Evolutionary conservation across 2,329 filamentous ascomycete genomes (phyloP).

Genomic region (Cercospora brassicicola): DNA sequence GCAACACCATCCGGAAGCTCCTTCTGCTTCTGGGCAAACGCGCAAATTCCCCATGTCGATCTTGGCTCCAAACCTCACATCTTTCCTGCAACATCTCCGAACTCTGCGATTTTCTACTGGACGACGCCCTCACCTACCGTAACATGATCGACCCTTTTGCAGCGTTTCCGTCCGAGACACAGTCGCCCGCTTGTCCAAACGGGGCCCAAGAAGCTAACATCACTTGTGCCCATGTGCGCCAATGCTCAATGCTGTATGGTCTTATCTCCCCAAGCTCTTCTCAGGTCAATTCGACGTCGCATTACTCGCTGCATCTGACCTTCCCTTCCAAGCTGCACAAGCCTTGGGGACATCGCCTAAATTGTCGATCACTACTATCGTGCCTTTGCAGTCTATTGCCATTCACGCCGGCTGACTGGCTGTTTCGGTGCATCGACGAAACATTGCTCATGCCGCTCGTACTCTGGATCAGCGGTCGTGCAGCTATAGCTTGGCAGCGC

Average conservation of each 20-base stretch:
- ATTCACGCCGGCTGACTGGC: constrained; percentile 15
- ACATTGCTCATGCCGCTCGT: constrained; percentile 1
- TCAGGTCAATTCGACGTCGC: not conserved
- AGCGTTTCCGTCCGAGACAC: not conserved
- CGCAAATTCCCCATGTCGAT: constrained; percentile 4
- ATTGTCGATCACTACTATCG: not conserved
- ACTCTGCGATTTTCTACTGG: not conserved
- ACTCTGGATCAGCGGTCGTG: constrained; percentile 16
- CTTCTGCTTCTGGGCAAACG: constrained; percentile 4
- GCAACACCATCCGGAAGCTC: not conserved
- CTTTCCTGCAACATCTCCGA: not conserved
- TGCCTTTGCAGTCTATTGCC: not conserved
- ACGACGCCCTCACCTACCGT: not conserved
- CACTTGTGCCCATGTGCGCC: constrained; percentile 20
- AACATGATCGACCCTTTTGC: not conserved
- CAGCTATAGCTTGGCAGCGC: not conserved
- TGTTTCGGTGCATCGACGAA: constrained; percentile 3
- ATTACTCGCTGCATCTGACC: constrained; percentile 6
- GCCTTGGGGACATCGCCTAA: constrained; percentile 6
- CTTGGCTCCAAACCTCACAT: not conserved
- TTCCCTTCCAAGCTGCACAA: constrained; percentile 17
- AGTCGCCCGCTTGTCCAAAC: not conserved
- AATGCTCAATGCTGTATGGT: constrained; percentile 22
- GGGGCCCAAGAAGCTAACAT: constrained; percentile 6
- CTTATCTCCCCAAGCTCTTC: constrained; percentile 11